phyloP scores from a whole-genome alignment of 2,329 filamentous ascomycete genomes.

The Penicillium sclerotiorum region DNA sequence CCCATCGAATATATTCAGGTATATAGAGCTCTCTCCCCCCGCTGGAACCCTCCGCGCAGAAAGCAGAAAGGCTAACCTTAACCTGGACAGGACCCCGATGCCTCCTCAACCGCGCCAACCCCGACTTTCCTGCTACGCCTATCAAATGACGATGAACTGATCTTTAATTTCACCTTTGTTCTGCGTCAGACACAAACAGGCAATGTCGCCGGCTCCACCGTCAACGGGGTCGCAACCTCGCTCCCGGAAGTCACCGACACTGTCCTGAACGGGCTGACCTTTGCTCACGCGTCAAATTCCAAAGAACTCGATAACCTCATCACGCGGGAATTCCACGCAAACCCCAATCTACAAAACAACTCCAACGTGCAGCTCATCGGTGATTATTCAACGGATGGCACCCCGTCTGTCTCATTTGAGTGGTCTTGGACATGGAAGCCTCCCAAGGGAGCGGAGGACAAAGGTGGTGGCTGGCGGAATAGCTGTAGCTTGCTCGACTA shows the following conservation, averaged over 20 bases:
- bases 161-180: constrained; percentile 90
- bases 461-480: constrained; percentile 90
- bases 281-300: constrained; percentile 81
- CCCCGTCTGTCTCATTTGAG: constrained; percentile 79
- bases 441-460: constrained; percentile 78
- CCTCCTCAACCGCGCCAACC: constrained; percentile 43
- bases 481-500: constrained; percentile 98
- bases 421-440: constrained; percentile 98
- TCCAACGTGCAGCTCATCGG: constrained; percentile 94
- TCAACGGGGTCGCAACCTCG: constrained; percentile 55
- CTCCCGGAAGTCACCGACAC: constrained; percentile 64
- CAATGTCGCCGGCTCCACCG: constrained; percentile 54
- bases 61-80: constrained; percentile 15
- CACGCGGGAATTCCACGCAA: constrained; percentile 92
- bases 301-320: constrained; percentile 92
- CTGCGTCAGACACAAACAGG: constrained; percentile 59
- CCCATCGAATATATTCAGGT: constrained; percentile 94
- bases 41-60: background rate
- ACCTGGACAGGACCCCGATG: constrained; percentile 72
- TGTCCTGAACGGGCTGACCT: constrained; percentile 83
- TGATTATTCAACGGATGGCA: constrained; percentile 83
- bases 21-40: constrained; percentile 21
- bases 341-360: constrained; percentile 97
- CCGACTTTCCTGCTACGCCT: constrained; percentile 85
- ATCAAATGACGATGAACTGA: constrained; percentile 86